Evolutionary conservation across 139 green algal species (phyloP).

Genomic region (Auxenochlorella pyrenoidosa): DNA sequence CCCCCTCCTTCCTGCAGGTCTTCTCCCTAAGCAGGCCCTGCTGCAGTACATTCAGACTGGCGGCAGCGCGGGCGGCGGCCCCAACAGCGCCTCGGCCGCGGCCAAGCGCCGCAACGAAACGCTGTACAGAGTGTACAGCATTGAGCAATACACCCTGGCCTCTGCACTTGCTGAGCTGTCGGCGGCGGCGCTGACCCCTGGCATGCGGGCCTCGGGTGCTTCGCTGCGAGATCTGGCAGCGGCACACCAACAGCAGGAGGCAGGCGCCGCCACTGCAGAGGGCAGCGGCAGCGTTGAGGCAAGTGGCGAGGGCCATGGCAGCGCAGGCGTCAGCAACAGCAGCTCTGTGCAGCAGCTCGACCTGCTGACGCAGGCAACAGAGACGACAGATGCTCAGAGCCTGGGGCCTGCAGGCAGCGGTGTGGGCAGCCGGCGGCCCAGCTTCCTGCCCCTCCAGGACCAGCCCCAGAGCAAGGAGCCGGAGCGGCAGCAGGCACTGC

Average conservation of each 20-base stretch:
- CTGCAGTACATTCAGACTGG: constrained; percentile 59
- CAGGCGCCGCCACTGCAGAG: neutral
- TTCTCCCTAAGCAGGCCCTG: constrained; percentile 50
- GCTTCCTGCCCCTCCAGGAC: neutral
- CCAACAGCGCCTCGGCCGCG: neutral
- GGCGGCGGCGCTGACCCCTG: constrained; percentile 11
- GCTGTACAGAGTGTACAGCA: constrained; percentile 50
- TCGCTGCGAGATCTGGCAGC: constrained; percentile 35
- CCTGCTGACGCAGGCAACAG: neutral
- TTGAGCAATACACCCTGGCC: constrained; percentile 55
- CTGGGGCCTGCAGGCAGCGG: too few relatives aligned
- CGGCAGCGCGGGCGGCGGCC: constrained; percentile 17
- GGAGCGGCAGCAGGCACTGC: neutral
- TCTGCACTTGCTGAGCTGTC: constrained; percentile 36
- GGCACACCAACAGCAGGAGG: constrained; percentile 7
- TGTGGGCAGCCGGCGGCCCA: neutral
- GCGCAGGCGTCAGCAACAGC: neutral
- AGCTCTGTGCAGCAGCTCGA: constrained; percentile 7
- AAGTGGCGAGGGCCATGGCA: neutral
- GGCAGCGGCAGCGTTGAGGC: neutral
- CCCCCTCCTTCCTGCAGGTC: neutral
- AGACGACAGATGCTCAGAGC: neutral
- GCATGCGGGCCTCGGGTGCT: constrained; percentile 14
- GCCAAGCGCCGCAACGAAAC: constrained; percentile 25
- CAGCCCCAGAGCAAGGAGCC: neutral